phyloP scores from a whole-genome alignment of 805 yeast species.

The Danielozyma ontarioensis region DNA sequence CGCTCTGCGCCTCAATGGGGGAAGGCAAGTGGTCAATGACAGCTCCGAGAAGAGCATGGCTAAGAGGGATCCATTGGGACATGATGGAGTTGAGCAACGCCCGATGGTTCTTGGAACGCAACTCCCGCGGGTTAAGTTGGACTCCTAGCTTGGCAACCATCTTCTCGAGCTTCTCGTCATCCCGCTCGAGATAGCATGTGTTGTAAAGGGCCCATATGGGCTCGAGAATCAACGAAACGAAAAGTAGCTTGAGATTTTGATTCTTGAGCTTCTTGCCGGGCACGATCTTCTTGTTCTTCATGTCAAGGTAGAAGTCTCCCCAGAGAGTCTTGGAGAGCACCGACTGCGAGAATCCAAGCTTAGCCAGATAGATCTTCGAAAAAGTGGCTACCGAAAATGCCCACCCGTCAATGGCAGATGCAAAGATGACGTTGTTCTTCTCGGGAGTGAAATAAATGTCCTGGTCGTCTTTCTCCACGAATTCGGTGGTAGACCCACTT shows the following conservation, averaged over 20 bases:
- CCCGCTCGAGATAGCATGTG: constrained; percentile 56
- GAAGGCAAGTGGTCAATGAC: constrained; percentile 84
- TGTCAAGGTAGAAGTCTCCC: constrained; percentile 91
- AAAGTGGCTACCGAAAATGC: constrained; percentile 90
- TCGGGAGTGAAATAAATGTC: constrained; percentile 86
- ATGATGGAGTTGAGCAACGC: constrained; percentile 59
- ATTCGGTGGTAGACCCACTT: constrained; percentile 50
- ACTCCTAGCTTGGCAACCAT: constrained; percentile 68
- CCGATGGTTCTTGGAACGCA: constrained; percentile 73
- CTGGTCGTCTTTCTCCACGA: constrained; percentile 70
- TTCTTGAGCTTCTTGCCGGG: constrained; percentile 57
- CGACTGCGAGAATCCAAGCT: constrained; percentile 76
- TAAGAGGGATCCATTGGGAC: constrained; percentile 93
- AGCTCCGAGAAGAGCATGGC: constrained; percentile 77
- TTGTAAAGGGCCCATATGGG: constrained; percentile 91
- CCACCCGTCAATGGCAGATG: constrained; percentile 95
- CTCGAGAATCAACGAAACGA: constrained; percentile 81
- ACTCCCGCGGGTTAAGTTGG: constrained; percentile 67
- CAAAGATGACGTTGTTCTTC: constrained; percentile 83
- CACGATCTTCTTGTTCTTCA: constrained; percentile 80
- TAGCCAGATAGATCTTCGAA: constrained; percentile 78
- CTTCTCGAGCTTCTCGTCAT: constrained; percentile 67
- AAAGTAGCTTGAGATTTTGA: constrained; percentile 59
- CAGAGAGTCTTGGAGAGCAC: constrained; percentile 82
- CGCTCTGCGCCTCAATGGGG: constrained; percentile 70